phyloP scores from a whole-genome alignment of 2,329 filamentous ascomycete species.

The Alternaria dauci region DNA sequence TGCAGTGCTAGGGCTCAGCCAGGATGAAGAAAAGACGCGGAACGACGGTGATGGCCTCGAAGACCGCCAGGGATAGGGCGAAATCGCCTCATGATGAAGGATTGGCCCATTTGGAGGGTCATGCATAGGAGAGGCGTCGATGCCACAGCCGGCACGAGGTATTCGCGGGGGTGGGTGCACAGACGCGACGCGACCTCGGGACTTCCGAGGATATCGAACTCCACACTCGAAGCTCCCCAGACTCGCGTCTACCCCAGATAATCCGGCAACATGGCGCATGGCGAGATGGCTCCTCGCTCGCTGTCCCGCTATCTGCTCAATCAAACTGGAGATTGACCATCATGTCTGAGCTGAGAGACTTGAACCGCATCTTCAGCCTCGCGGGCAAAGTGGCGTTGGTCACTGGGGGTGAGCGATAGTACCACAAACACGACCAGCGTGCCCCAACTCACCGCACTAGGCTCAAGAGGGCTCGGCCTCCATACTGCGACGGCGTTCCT shows the following conservation, averaged over 20 bases:
- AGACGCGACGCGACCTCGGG: slow-evolving; percentile 18
- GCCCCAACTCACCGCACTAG: slow-evolving; percentile 27
- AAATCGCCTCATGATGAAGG: not conserved
- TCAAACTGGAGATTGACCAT: slow-evolving; percentile 13
- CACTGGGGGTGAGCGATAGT: slow-evolving; percentile 39
- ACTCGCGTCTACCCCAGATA: slow-evolving; percentile 13
- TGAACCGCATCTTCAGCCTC: slow-evolving; percentile 48
- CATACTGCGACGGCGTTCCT: slow-evolving; percentile 52
- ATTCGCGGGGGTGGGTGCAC: slow-evolving; percentile 27
- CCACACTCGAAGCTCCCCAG: slow-evolving; percentile 34
- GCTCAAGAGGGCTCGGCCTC: slow-evolving; percentile 52
- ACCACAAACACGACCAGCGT: not conserved
- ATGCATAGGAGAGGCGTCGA: slow-evolving; percentile 10
- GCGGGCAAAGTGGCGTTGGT: slow-evolving; percentile 51
- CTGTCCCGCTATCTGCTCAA: not conserved
- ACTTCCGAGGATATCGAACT: slow-evolving; percentile 36
- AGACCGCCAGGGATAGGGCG: not conserved
- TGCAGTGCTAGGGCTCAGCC: slow-evolving; percentile 1
- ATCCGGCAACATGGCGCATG: slow-evolving; percentile 23
- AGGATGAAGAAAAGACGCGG: not conserved
- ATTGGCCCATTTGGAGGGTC: not conserved
- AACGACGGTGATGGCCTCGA: not conserved
- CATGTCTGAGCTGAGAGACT: slow-evolving; percentile 47
- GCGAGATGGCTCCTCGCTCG: not conserved
- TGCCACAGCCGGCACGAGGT: slow-evolving; percentile 22